Evolutionary conservation across 139 green algal species (phyloP), one percentile per base, ranked within the genome.

Genomic region (Coelastrella sp.): DNA sequence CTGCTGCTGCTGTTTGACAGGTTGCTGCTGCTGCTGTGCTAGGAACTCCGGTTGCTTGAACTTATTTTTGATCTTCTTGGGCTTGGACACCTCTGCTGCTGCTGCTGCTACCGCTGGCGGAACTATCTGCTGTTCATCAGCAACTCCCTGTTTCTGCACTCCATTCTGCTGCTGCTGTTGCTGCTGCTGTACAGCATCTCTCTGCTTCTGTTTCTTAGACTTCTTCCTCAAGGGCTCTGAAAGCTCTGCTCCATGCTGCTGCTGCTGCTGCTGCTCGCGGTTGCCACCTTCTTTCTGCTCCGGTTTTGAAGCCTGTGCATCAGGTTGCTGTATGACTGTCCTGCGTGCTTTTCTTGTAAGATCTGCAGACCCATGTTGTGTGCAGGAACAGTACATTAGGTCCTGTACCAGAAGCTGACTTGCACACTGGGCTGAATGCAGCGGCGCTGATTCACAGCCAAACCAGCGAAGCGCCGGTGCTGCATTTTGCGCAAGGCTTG

Each of bases 11-110:
- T 56, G 32, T 47, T 47, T 0, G 77, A 16, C 3, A 7, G 64
- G 82, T 32, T 83, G 73, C 61, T 68, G 71, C 80, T 80, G 58
- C 56, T 90, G 64, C 54, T 71, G 75, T 54, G 77, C 66, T 19
- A 80, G 54, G 16, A 90, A 54, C 79, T 80, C 54, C 32, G 80
- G 32, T 84, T 91, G 80, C 78, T 79, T 78, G 5, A 61, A 23
- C 59, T 73, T 73, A 5, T 73, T 56, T 17, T 73, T 87, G 10
- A 11, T 54, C 22, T n/a, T 78, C 61, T 66, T 79, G 19, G 14
- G 7, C 17, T 60, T 73, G 13, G 58, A 47, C 56, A 8, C 5
- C 23, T 23, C 22, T 77, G 82, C 82, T 77, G 59, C 32, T 65
- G 13, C 82, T 75, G 64, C 77, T 87, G 47, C 23, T 59, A 8